A percentile compares a stretch with the other conserved stretches of the same genome.
Evolutionary conservation across 2,329 filamentous ascomycete genomes (phyloP).

Genomic region (Penicillium sp.): DNA sequence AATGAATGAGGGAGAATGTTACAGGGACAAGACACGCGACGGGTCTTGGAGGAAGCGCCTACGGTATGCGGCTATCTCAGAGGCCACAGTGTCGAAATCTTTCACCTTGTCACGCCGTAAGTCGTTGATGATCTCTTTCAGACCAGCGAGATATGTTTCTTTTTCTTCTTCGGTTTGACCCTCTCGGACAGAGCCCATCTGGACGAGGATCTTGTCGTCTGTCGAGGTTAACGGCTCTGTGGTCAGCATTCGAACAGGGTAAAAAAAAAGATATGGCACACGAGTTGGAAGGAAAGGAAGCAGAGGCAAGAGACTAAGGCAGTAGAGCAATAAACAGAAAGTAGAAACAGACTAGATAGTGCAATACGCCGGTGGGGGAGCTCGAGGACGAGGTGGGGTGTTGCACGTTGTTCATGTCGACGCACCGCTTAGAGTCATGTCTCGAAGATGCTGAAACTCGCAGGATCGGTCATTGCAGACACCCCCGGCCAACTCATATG

Average conservation of each 20-base stretch:
- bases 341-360: slow-evolving; percentile 5
- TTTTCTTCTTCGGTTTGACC: slow-evolving; percentile 47
- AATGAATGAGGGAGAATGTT: slow-evolving; percentile 26
- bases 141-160: slow-evolving; percentile 45
- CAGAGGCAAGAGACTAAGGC: slow-evolving; percentile 10
- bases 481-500: slow-evolving; percentile 68
- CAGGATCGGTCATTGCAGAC: slow-evolving; percentile 75
- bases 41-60: slow-evolving; percentile 50
- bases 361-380: slow-evolving; percentile 19
- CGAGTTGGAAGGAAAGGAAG: slow-evolving; percentile 3
- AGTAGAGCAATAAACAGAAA: slow-evolving; percentile 13
- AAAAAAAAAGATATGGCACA: slow-evolving; percentile 24
- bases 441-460: slow-evolving; percentile 74
- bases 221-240: slow-evolving; percentile 39
- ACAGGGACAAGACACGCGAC: slow-evolving; percentile 48
- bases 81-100: slow-evolving; percentile 51
- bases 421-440: slow-evolving; percentile 74
- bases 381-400: slow-evolving; percentile 24
- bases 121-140: slow-evolving; percentile 52
- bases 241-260: slow-evolving; percentile 41
- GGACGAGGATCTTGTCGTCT: slow-evolving; percentile 54
- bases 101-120: slow-evolving; percentile 52
- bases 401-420: slow-evolving; percentile 44
- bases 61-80: slow-evolving; percentile 52
- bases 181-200: slow-evolving; percentile 50